A percentile compares a stretch with the other conserved stretches of the same genome.
These are phyloP conservation scores for Polygonum maritimum DNA, from an alignment of 148 eudicot species.

Conservation along the genomic window DNA sequence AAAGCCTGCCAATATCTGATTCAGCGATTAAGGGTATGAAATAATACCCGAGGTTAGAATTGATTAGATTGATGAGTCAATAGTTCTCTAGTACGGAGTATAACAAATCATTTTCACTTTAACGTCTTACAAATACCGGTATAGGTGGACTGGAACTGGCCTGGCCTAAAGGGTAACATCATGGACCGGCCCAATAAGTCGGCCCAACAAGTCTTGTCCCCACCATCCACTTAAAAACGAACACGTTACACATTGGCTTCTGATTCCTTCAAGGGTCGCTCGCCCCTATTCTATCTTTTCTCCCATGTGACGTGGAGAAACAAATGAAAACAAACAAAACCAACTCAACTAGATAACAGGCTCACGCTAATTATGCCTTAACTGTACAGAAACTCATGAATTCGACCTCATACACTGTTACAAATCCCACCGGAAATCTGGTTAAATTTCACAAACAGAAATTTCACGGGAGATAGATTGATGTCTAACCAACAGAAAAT, in stretches of 20 bases:
- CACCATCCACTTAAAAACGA: neutral
- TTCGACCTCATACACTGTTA: neutral
- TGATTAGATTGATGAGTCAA: too few species aligned
- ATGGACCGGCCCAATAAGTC: neutral
- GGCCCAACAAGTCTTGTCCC: neutral
- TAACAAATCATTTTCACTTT: too few species aligned
- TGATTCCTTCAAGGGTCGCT: conserved; percentile 1
- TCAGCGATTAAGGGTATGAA: too few species aligned
- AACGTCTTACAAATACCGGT: too few species aligned
- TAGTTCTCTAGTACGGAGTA: too few species aligned
- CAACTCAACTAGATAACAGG: neutral
- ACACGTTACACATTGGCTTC: neutral
- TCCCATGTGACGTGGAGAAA: conserved; percentile 1
- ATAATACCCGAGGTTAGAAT: too few species aligned
- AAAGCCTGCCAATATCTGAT: too few species aligned
- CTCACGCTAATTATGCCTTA: neutral
- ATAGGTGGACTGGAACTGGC: neutral
- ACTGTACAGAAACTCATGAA: neutral
- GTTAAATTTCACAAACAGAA: neutral
- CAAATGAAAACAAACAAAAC: neutral
- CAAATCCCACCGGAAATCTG: neutral
- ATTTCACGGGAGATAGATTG: neutral
- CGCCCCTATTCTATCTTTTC: neutral
- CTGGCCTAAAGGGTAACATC: neutral
- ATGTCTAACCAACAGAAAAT: neutral